phyloP scores from a whole-genome alignment of 768 basidiomycete genomes.

The Boletus rubropictus region DNA sequence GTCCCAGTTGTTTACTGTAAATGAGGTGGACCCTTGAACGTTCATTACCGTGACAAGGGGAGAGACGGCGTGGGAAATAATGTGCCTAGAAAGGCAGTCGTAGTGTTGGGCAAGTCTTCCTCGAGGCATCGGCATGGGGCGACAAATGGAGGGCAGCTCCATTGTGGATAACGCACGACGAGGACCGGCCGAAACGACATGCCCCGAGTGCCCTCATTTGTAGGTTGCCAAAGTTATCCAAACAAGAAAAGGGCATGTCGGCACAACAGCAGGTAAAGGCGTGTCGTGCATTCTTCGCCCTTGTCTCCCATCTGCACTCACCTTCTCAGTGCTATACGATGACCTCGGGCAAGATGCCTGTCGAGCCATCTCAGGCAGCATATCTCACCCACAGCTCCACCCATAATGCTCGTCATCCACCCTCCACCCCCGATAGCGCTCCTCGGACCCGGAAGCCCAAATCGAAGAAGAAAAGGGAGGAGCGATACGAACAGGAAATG shows the following conservation, averaged over 20 bases:
- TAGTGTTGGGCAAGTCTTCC: conserved; percentile 23
- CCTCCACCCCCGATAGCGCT: conserved; percentile 46
- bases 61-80: conserved; percentile 17
- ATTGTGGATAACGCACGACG: conserved; percentile 22
- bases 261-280: conserved; percentile 32
- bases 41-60: conserved; percentile 22
- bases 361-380: conserved; percentile 31
- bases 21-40: too few species aligned
- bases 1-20: too few species aligned
- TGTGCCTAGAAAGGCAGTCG: conserved; percentile 13
- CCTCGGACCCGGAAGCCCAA: conserved; percentile 36
- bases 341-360: conserved; percentile 31
- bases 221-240: conserved; percentile 25
- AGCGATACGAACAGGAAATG: conserved; percentile 40
- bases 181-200: conserved; percentile 18
- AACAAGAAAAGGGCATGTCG: conserved; percentile 32
- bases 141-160: conserved; percentile 10
- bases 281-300: conserved; percentile 34
- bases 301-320: conserved; percentile 34
- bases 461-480: conserved; percentile 41
- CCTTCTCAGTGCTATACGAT: conserved; percentile 33
- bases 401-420: conserved; percentile 48
- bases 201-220: conserved; percentile 18
- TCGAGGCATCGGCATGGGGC: conserved; percentile 27
- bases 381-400: conserved; percentile 54